Evolutionary conservation across 164 flowering plant genomes (phyloP).

Genomic region (Nelumbo lutea): DNA sequence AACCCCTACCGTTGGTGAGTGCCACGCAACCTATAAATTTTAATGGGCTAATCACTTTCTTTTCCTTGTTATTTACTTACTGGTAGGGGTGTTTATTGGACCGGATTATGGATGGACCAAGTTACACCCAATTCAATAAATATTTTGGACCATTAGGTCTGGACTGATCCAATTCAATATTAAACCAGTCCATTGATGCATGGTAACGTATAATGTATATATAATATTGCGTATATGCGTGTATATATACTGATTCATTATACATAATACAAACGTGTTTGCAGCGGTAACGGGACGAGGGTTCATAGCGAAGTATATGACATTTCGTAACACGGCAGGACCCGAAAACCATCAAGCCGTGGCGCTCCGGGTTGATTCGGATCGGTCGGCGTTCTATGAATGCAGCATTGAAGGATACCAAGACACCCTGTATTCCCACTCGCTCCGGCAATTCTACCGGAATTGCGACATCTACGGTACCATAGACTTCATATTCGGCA

Average conservation of each 20-base stretch:
- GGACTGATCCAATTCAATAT: too few species aligned
- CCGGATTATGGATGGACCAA: too few species aligned
- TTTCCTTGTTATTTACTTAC: background rate
- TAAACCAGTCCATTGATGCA: too few species aligned
- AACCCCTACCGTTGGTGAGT: constrained; percentile 79
- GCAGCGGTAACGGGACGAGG: constrained; percentile 81
- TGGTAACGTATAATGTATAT: too few species aligned
- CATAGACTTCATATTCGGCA: constrained; percentile 90
- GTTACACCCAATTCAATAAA: too few species aligned
- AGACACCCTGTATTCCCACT: constrained; percentile 55
- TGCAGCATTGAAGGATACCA: constrained; percentile 65
- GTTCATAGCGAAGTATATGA: constrained; percentile 83
- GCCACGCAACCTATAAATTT: too few species aligned
- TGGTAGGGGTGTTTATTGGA: too few species aligned
- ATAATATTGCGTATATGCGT: too few species aligned
- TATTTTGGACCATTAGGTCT: too few species aligned
- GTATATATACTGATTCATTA: too few species aligned
- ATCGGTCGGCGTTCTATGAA: constrained; percentile 73
- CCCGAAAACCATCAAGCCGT: constrained; percentile 72
- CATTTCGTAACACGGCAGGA: constrained; percentile 85
- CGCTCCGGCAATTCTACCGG: constrained; percentile 91
- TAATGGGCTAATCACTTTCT: background rate
- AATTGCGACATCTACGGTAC: constrained; percentile 27
- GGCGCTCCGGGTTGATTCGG: constrained; percentile 83
- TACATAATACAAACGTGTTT: background rate